Conservation (phyloP, 2,329 filamentous ascomycete species). For the Alternaria ventricosa region DNA sequence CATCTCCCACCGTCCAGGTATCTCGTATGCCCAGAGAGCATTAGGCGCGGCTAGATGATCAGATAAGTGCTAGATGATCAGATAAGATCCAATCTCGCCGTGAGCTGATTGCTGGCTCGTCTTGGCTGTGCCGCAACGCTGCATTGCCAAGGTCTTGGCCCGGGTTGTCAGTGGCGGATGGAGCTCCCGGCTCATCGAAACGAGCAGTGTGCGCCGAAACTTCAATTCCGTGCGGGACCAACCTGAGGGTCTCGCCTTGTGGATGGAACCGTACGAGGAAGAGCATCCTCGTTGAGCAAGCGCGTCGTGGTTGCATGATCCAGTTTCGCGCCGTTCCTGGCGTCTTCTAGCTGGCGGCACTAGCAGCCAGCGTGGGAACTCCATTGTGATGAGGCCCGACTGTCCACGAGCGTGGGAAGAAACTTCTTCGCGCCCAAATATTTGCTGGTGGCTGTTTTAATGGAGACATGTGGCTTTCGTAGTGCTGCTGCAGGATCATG, state of each 20-base stretch:
- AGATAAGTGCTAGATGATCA: conserved; percentile 38
- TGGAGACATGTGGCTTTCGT: background rate
- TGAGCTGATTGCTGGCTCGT: background rate
- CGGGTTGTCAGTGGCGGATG: conserved; percentile 13
- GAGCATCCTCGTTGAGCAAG: background rate
- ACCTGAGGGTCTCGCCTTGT: conserved; percentile 1
- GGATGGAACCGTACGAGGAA: conserved; percentile 2
- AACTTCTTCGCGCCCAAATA: background rate
- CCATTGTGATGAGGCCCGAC: background rate
- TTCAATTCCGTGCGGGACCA: conserved; percentile 3
- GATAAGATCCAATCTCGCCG: conserved; percentile 35
- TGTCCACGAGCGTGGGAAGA: background rate
- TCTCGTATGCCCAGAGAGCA: conserved; percentile 22
- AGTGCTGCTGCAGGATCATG: background rate
- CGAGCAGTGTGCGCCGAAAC: conserved; percentile 16
- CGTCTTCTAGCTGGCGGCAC: background rate
- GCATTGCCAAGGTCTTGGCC: conserved; percentile 25
- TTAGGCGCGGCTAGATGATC: conserved; percentile 34
- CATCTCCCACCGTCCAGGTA: conserved; percentile 20
- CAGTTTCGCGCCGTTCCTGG: background rate
- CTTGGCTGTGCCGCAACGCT: conserved; percentile 11
- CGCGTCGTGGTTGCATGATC: conserved; percentile 4
- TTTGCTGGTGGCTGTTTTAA: background rate
- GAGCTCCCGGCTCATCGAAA: conserved; percentile 12
- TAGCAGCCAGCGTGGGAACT: background rate